A percentile compares a stretch with the other conserved stretches of the same genome.
phyloP scores from a whole-genome alignment of 179 eudicot species.

The Spinacia oleracea region DNA sequence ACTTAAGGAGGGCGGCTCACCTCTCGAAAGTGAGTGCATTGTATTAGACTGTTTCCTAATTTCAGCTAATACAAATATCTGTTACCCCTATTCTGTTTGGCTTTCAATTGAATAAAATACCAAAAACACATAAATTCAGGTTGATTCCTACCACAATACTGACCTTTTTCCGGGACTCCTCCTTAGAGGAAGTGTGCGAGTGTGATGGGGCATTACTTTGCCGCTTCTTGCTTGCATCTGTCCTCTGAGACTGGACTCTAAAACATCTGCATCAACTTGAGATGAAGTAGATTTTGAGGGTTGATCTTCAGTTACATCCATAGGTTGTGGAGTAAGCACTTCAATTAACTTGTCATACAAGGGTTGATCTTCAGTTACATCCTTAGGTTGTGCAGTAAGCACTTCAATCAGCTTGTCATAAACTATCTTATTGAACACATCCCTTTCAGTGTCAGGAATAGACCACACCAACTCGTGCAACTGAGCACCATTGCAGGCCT shows the following conservation, averaged over 20 bases:
- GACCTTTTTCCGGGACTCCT: neutral
- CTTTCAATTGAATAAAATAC: too few relatives aligned
- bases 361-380: neutral
- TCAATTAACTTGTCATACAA: too few relatives aligned
- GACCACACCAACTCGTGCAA: slow-evolving; percentile 31
- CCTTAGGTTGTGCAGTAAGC: slow-evolving; percentile 8
- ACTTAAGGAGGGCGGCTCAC: too few relatives aligned
- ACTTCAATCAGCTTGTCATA: slow-evolving; percentile 6
- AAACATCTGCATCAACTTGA: neutral
- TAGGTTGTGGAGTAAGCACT: slow-evolving; percentile 11
- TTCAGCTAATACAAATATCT: too few relatives aligned
- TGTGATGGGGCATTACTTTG: neutral
- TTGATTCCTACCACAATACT: too few relatives aligned
- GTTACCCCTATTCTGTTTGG: too few relatives aligned
- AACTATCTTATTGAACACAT: slow-evolving; percentile 8
- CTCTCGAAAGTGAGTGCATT: too few relatives aligned
- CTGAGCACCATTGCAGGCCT: slow-evolving; percentile 25
- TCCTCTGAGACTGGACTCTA: neutral
- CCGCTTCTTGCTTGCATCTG: slow-evolving; percentile 1
- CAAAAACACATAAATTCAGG: too few relatives aligned
- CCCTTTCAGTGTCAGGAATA: slow-evolving; percentile 23
- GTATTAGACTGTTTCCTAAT: too few relatives aligned
- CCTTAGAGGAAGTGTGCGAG: neutral
- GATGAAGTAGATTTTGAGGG: slow-evolving; percentile 3
- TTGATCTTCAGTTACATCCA: neutral